Evolutionary conservation across 495 filamentous ascomycete species (phyloP), one percentile per base, ranked within the genome.

Genomic region (Lepraria neglecta): DNA sequence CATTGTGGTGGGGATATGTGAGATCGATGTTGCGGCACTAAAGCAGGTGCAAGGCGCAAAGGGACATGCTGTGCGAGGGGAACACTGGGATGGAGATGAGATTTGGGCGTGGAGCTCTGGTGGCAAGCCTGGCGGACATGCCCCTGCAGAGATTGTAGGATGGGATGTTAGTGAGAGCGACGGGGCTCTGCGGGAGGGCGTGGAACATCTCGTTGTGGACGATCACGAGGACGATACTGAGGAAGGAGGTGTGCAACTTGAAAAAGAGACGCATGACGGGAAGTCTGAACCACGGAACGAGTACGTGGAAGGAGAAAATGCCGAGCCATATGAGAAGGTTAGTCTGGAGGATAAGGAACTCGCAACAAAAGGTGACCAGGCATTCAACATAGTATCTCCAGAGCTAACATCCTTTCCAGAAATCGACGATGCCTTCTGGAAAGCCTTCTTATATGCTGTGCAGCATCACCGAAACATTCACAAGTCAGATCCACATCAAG

Each of bases 1-100:
- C 0, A 69, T 83, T 45, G 86, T 80, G 50, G 83, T 90, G 3
- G 87, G 87, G 0, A 69, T 82, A 6, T 88, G 86, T 65, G 85
- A 84, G 67, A 82, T 89, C 58, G 81, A 90, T 75, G 74, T 90
- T 44, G 77, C 78, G 27, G 72, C 71, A 4, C 69, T 90, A 17
- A 71, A 75, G 15, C 75, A 80, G 44, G 85, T 87, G 2, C 77
- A 80, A 63, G 87, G 87, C 0, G 74, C 78, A 24, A 88, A 86
- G 70, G 87, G 87, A 3, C 81, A 82, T 68, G 87, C 87, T 7
- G 87, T 90, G 27, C 73, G 81, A 53, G 82, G 81, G 17, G 69
- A 87, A 42, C 87, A 90, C 68, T 90, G 87, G 87, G 79, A 81
- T 61, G 87, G 87, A 0, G 87, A 90, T 78, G 87, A 90, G 72